Evolutionary conservation across 1,284 basidiomycete species (phyloP), one percentile per base, ranked within the genome.

Genomic region (Cutaneotrichosporon cavernicola): DNA sequence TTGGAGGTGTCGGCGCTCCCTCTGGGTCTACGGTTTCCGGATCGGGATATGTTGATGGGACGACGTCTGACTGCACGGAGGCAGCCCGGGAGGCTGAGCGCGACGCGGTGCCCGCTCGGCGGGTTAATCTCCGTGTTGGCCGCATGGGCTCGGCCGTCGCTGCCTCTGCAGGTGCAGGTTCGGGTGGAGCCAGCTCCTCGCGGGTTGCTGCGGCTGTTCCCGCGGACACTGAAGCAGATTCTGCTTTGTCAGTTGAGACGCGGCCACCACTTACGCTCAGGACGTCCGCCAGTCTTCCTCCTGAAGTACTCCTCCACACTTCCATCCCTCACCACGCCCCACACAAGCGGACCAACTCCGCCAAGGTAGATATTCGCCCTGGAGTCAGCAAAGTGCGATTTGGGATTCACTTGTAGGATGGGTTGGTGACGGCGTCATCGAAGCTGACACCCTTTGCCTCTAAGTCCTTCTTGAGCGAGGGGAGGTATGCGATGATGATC

Each of bases 1-100:
- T 6, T 31, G 51, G 40, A 30, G 59, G 59, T n/a, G 49, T 34
- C 7, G 30, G 36, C 26, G 13, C 26, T n/a, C 18, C 6, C 10
- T 34, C 16, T 1, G 58, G 67, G 0, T 65, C 64, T 16, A 36
- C 22, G 11, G 53, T 56, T 21, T 56, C 55, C 21, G 73, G 74
- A 11, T 76, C 72, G 0, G 74, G 71, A 51, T 68, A 76, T 0
- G 74, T 75, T 0, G 76, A 78, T 0, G 76, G 73, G 4, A 78
- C 62, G 9, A 63, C 65, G 18, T 70, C 70, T 0, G 61, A 62
- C 31, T 63, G 61, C 1, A 38, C 38, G 13, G 63, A 53, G 4
- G 63, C 38, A 11, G 65, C 52, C 9, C 61, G 61, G 4, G 61
- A 62, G 21, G 32, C 49, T 13, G 61, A 52, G 0, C 56, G 47